Evolutionary conservation across 768 basidiomycete genomes (phyloP), one percentile per base, ranked within the genome.

Genomic region (Sarcodon aspratus): DNA sequence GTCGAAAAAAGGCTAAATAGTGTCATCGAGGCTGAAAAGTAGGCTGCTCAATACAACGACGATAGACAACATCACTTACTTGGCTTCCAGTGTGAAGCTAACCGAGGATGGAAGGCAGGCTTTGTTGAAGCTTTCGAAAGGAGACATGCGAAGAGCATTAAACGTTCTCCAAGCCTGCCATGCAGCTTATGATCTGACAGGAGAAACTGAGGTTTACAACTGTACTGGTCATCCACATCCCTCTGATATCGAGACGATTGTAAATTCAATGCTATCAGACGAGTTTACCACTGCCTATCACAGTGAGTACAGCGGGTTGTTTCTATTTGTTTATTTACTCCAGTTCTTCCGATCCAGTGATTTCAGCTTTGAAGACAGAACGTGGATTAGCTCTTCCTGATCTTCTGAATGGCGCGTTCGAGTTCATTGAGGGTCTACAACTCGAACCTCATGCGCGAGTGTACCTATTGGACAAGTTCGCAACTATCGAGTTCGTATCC

Each of bases 201-300:
- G 88, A 49, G 94, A 97, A 66, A 79, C 80, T 0, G 92, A 96
- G 54, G 80, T 99, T 18, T 99, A 98, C 64, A 90, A 85, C 55
- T 98, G 95, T 63, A 98, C 96, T 0, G 96, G 96, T 36, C 94
- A 82, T 56, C 96, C 96, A 15, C 93, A 97, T 62, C 96, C 96
- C 0, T 75, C 79, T 27, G 96, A 99, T 65, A 91, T 99, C 43
- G 91, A 94, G 60, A 77, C 79, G 9, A 86, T 99, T 36, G 89
- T 98, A 33, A 83, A 89, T 54, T 89, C 87, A 8, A 98, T 99
- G 96, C 78, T 98, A 60, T 78, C 84, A 4, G 93, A 97, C 56
- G 93, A 96, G 57, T 98, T 98, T 55, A 92, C 91, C 1, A 93
- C 86, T 0, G 81, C 86, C 13, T 93, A 93, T 61, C 78, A 82